Evolutionary conservation across 345 rosid genomes (phyloP), one percentile per base, ranked within the genome.

Genomic region (Combretum micranthum): DNA sequence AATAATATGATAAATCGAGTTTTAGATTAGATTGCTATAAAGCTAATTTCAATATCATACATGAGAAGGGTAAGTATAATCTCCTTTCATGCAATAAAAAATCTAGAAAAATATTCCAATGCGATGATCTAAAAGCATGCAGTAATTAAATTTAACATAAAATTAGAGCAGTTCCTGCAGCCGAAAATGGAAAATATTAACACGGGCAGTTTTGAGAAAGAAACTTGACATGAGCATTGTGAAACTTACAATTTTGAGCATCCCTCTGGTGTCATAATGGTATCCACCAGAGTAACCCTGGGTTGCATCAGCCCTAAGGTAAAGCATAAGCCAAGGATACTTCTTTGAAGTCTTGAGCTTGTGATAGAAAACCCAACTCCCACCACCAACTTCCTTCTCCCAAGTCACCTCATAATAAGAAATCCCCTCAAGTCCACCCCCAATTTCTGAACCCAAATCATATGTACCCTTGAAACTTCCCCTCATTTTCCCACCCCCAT

Each of bases 311-410:
- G 95, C 93, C 69, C 96, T 75, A 15, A 86, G 86, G 71, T 89
- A 89, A 15, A 89, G 83, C 96, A 89, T 89, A 65, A 89, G 47
- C 97, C 97, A 89, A 62, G 91, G 91, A 65, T 89, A 86, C 62
- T 78, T 84, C 18, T 56, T 56, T 52, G 95, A 78, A 43, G 95
- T 86, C 74, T 75, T 79, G 57, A 89, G 80, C 63, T 67, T 80
- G 67, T 80, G 83, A 45, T 63, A 71, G 63, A 88, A 86, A 18
- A 65, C 72, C 96, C 96, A 88, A 54, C 85, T 65, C 16, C 88
- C 91, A 46, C 47, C 65, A 48, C 86, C 94, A 18, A 82, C 44
- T 70, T 73, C 68, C 80, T 88, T 86, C 78, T 76, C 76, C 96
- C 96, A 88, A 64, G 73, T 66, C 15, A 89, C 87, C 58, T 75